A percentile compares a stretch with the other conserved stretches of the same genome.
phyloP scores from a whole-genome alignment of 2,329 filamentous ascomycete species.

The Neonectria coccinea region DNA sequence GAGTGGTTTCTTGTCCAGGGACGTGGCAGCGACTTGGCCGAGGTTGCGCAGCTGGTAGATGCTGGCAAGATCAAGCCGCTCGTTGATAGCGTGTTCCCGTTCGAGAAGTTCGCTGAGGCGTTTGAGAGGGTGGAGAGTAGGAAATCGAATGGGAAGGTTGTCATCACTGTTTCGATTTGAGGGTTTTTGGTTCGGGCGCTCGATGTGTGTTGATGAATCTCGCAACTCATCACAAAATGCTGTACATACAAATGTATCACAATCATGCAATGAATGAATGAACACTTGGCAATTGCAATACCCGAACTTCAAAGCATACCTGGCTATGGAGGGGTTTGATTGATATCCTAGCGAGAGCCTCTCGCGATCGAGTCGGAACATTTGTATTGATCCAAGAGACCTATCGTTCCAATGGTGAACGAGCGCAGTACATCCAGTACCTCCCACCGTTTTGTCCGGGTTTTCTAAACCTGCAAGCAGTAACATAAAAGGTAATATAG shows the following conservation, averaged over 20 bases:
- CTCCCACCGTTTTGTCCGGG: slow-evolving; percentile 21
- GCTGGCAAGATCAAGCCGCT: slow-evolving; percentile 47
- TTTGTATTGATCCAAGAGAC: neutral
- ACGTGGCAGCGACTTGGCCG: slow-evolving; percentile 50
- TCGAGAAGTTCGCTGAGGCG: slow-evolving; percentile 53
- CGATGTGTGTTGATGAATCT: neutral
- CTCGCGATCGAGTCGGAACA: neutral
- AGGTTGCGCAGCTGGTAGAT: slow-evolving; percentile 51
- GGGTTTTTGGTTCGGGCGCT: neutral
- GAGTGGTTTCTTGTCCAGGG: slow-evolving; percentile 55
- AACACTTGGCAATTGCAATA: neutral
- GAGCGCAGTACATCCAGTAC: neutral
- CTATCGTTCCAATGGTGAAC: neutral
- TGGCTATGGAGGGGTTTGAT: neutral
- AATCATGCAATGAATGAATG: neutral
- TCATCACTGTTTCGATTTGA: slow-evolving; percentile 49
- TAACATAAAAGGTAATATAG: slow-evolving; percentile 16
- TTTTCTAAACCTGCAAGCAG: slow-evolving; percentile 26
- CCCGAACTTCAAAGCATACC: too few relatives aligned
- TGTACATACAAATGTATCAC: neutral
- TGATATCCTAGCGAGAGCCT: neutral
- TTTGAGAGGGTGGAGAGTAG: slow-evolving; percentile 53
- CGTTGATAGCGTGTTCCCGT: slow-evolving; percentile 55
- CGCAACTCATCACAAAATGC: neutral
- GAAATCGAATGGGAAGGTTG: slow-evolving; percentile 53